Conservation (phyloP, 2,329 filamentous ascomycete genomes). For the Sporothrix protearum region DNA sequence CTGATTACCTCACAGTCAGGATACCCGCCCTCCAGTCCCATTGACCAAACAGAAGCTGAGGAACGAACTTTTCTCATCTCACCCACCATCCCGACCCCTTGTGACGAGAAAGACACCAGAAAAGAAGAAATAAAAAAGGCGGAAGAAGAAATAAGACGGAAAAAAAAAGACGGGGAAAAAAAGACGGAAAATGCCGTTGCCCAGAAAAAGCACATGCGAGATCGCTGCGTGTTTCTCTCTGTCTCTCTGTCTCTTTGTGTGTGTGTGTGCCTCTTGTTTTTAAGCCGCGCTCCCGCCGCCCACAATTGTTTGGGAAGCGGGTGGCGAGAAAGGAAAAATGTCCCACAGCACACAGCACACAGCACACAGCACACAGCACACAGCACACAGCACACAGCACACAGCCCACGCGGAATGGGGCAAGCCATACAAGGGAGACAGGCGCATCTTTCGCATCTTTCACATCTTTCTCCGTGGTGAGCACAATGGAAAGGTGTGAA, state of each 20-base stretch:
- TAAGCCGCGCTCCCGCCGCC: not conserved
- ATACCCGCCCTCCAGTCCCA: not conserved
- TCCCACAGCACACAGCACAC: not conserved
- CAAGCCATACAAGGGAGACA: not conserved
- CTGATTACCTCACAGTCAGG: slow-evolving; percentile 11
- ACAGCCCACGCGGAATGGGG: not conserved
- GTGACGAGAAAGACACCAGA: not conserved
- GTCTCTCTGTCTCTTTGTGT: too few relatives aligned
- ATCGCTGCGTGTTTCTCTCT: not conserved
- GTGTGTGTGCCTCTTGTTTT: not conserved
- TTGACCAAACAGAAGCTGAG: slow-evolving; percentile 15
- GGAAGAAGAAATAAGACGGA: not conserved
- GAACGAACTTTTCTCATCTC: not conserved
- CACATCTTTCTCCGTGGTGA: slow-evolving; percentile 1
- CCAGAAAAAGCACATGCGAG: not conserved
- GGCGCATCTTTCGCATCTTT: not conserved
- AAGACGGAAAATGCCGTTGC: not conserved
- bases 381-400: not conserved
- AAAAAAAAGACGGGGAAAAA: too few relatives aligned
- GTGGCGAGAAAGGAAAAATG: not conserved
- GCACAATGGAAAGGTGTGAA: not conserved
- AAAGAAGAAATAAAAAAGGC: too few relatives aligned
- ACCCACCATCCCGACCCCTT: not conserved
- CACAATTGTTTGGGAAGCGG: not conserved
- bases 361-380: not conserved